Percentiles rank a stretch among this genome's conserved stretches.
These are phyloP conservation scores for Populus hybrid DNA, from an alignment of 441 rosid genomes.

Conservation along the genomic window DNA sequence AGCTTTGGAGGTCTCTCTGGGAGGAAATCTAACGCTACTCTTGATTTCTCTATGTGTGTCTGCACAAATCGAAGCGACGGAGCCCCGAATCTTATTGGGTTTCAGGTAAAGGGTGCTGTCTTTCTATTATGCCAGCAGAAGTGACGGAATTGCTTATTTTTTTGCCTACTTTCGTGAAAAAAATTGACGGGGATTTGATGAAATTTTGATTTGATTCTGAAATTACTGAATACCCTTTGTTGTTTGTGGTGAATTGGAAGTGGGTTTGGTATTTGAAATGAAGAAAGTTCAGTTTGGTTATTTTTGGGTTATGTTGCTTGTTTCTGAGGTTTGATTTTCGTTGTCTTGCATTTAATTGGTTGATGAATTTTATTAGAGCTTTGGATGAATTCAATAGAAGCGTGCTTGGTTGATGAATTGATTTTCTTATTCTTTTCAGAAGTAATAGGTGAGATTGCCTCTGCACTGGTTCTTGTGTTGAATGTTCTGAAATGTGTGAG, in stretches of 20 bases:
- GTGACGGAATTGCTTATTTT: neutral
- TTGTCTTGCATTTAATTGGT: neutral
- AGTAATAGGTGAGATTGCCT: neutral
- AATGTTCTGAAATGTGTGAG: conserved; percentile 1
- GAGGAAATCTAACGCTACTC: conserved; percentile 25
- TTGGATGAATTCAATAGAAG: neutral
- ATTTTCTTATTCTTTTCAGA: neutral
- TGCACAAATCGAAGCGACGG: conserved; percentile 18
- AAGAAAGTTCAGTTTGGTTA: conserved; percentile 5
- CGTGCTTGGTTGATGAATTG: neutral
- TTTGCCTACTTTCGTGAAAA: neutral
- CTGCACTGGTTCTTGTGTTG: conserved; percentile 8
- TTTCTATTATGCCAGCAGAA: neutral
- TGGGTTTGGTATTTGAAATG: conserved; percentile 24
- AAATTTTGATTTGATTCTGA: conserved; percentile 11
- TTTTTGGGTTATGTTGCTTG: conserved; percentile 4
- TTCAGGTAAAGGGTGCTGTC: conserved; percentile 29
- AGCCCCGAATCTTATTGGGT: conserved; percentile 21
- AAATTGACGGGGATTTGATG: conserved; percentile 1
- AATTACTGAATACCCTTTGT: conserved; percentile 18
- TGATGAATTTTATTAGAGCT: neutral
- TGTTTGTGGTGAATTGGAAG: conserved; percentile 15
- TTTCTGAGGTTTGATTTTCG: conserved; percentile 5
- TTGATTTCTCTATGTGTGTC: neutral
- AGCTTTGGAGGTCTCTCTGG: conserved; percentile 12